These are phyloP conservation scores for Haplographium delicatum DNA, from an alignment of 495 filamentous ascomycete genomes.

Conservation along the genomic window DNA sequence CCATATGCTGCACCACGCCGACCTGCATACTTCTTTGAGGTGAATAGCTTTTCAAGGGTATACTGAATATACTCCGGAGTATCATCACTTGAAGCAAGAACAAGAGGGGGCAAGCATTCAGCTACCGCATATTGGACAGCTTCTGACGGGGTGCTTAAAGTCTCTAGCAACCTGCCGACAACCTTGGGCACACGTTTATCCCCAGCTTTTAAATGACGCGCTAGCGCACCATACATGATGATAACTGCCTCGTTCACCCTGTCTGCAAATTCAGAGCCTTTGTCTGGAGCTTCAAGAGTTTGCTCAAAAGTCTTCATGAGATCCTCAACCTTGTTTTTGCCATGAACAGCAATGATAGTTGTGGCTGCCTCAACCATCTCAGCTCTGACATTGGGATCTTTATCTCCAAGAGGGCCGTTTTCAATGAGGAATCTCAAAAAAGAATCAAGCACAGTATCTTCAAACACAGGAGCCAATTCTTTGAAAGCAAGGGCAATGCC, in stretches of 20 bases:
- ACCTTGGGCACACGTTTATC: constrained; percentile 82
- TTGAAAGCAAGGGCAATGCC: constrained; percentile 84
- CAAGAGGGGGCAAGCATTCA: constrained; percentile 84
- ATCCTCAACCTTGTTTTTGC: constrained; percentile 73
- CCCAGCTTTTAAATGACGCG: constrained; percentile 75
- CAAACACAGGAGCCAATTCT: constrained; percentile 66
- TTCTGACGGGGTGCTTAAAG: constrained; percentile 92
- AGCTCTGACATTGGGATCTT: constrained; percentile 65
- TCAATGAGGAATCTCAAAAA: constrained; percentile 85
- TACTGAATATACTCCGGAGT: constrained; percentile 73
- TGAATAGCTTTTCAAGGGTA: constrained; percentile 71
- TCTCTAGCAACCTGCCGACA: constrained; percentile 73
- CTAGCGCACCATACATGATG: constrained; percentile 91
- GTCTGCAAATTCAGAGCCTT: constrained; percentile 70
- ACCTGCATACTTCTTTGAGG: constrained; percentile 82
- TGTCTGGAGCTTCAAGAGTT: constrained; percentile 75
- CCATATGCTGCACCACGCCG: constrained; percentile 93
- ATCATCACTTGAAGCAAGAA: constrained; percentile 72
- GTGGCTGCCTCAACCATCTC: constrained; percentile 95
- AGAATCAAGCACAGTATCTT: constrained; percentile 59
- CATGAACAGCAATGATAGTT: constrained; percentile 70
- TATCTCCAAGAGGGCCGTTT: constrained; percentile 75
- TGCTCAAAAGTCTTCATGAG: constrained; percentile 88
- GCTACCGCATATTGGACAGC: constrained; percentile 94
- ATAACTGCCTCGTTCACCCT: constrained; percentile 94